These are phyloP conservation scores for Diplotaxis tenuifolia DNA, from an alignment of 345 rosid genomes.

Conservation along the genomic window DNA sequence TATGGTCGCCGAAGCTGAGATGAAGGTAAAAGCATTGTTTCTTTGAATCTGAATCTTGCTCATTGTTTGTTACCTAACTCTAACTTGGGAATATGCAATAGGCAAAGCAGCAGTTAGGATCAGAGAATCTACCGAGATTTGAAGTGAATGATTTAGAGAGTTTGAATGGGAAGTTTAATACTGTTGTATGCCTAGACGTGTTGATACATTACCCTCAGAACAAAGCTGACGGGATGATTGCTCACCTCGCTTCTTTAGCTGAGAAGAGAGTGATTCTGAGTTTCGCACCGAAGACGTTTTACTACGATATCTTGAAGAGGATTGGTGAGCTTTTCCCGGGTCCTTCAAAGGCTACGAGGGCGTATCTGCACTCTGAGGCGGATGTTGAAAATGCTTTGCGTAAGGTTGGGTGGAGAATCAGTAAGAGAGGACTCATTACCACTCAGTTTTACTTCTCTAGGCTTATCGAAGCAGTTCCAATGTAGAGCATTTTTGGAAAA, in stretches of 20 bases:
- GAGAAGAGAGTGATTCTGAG: slow-evolving; percentile 75
- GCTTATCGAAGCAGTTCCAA: slow-evolving; percentile 82
- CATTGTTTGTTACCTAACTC: background rate
- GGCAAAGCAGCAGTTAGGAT: slow-evolving; percentile 67
- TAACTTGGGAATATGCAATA: slow-evolving; percentile 27
- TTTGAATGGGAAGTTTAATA: slow-evolving; percentile 67
- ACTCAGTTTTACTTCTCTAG: slow-evolving; percentile 84
- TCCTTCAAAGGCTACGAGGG: slow-evolving; percentile 96
- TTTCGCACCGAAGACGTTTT: slow-evolving; percentile 91
- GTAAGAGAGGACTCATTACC: slow-evolving; percentile 69
- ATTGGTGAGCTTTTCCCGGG: slow-evolving; percentile 94
- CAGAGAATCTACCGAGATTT: slow-evolving; percentile 54
- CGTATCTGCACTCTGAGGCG: slow-evolving; percentile 83
- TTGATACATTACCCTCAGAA: slow-evolving; percentile 91
- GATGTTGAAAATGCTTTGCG: slow-evolving; percentile 78
- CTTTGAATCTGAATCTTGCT: background rate
- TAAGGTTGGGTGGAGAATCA: slow-evolving; percentile 91
- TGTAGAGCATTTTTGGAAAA: slow-evolving; percentile 19
- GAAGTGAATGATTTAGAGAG: slow-evolving; percentile 89
- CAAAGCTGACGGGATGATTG: slow-evolving; percentile 93
- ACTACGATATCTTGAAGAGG: slow-evolving; percentile 73
- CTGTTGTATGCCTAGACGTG: slow-evolving; percentile 87
- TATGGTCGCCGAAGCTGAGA: slow-evolving; percentile 89
- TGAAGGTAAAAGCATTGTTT: slow-evolving; percentile 50
- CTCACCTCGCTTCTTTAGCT: slow-evolving; percentile 88